Evolutionary conservation across 352 stramenopile species (phyloP).

Genomic region (Phytophthora multivora): DNA sequence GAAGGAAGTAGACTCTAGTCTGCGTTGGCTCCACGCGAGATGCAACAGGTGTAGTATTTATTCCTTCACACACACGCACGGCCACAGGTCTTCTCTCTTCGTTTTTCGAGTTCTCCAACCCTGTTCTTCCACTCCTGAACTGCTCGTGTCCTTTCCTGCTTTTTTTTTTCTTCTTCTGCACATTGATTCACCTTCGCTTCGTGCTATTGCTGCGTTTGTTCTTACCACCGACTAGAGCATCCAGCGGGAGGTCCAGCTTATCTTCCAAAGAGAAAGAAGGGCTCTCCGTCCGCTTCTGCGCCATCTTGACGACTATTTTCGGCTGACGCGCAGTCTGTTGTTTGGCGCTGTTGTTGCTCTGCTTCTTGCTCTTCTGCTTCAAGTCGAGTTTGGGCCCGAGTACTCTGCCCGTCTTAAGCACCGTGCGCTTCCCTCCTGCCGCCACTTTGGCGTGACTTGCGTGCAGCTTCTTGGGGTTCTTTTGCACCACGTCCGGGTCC

Average conservation of each 20-base stretch:
- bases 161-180: constrained; percentile 11
- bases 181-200: constrained; percentile 36
- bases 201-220: constrained; percentile 38
- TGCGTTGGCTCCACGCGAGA: constrained; percentile 18
- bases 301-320: constrained; percentile 26
- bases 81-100: constrained; percentile 27
- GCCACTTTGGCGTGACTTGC: constrained; percentile 57
- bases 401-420: constrained; percentile 69
- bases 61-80: constrained; percentile 29
- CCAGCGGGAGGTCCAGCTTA: constrained; percentile 65
- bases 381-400: constrained; percentile 49
- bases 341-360: constrained; percentile 18
- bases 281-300: constrained; percentile 23
- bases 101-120: constrained; percentile 11
- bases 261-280: constrained; percentile 59
- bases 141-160: background rate
- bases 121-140: constrained; percentile 6
- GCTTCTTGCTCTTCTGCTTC: constrained; percentile 24
- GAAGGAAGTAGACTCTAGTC: constrained; percentile 24
- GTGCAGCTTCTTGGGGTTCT: constrained; percentile 55
- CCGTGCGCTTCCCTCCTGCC: constrained; percentile 34
- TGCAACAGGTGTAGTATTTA: constrained; percentile 42
- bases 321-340: constrained; percentile 32
- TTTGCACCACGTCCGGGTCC: constrained; percentile 9
- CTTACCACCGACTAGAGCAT: constrained; percentile 54